Base-by-base conservation (phyloP, 2,329 filamentous ascomycete genomes). In the Hortaea werneckii region DNA sequence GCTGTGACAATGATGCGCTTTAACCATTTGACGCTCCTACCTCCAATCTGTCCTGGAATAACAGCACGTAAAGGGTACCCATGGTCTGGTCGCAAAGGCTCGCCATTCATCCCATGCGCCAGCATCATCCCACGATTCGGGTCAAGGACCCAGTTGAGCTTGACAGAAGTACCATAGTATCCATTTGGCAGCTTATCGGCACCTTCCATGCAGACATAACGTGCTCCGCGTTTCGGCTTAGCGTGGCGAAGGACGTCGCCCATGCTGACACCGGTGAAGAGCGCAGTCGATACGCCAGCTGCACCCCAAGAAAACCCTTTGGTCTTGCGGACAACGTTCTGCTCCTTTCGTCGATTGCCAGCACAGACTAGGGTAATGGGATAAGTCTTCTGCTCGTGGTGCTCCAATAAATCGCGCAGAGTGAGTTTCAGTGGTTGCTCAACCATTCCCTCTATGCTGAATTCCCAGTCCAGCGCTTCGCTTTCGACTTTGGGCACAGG, bases 281-380 rank as follows among this genome's bases (percentile, higher is more conserved):
- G 68, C 0, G 87, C 87, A 0, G 87, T 95, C 0, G 87, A 94
- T 5, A 95, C 64, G 26, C 88, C 89, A 4, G 86, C 88, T 1
- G 89, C 74, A 32, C 89, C 89, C 89, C 89, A 95, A 2, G 87
- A 94, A 67, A 95, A 95, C 0, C 89, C 89, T 58, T 95, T 94
- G 1, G 85, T 87, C 64, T 95, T 95, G 11, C 87, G 77, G 3
- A 95, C 85, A 43, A 87, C 74, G 55, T 95, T 95, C 61, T 95
- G 89, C 66, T 95, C 89, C 67, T 95, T 95, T 29, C 89, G 78
- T 48, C 89, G 76, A 64, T 95, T 95, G 1, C 89, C 89, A 4
- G 89, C 89, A 63, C 89, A 95, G 20, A 95, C 88, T 1, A 95
- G 76, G 0, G 89, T 95, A 49, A 95, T 76, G 0, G 89, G 89